Evolutionary conservation across 768 basidiomycete genomes (phyloP).

Genomic region (Xerocomus brunneocitrinus): DNA sequence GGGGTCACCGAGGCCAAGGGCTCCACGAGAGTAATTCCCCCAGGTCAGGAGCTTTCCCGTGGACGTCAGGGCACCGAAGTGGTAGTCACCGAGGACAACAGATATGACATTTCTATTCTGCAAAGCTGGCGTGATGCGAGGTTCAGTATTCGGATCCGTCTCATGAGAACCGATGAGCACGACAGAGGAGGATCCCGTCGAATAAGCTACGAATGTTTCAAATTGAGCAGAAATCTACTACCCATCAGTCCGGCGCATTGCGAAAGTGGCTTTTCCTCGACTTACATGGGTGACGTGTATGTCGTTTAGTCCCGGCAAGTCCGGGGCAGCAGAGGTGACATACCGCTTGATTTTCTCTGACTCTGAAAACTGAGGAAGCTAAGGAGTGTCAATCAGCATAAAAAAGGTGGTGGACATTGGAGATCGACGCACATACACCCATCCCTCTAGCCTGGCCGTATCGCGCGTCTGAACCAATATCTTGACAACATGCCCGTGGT

Average conservation of each 20-base stretch:
- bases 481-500: conserved; percentile 71
- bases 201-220: conserved; percentile 75
- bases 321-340: conserved; percentile 38
- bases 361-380: conserved; percentile 78
- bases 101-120: conserved; percentile 80
- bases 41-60: conserved; percentile 76
- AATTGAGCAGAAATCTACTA: conserved; percentile 81
- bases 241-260: conserved; percentile 1
- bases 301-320: conserved; percentile 37
- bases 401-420: neutral
- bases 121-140: conserved; percentile 65
- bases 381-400: neutral
- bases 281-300: conserved; percentile 78
- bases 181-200: conserved; percentile 63
- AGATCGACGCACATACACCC: conserved; percentile 66
- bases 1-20: conserved; percentile 84
- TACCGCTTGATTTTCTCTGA: conserved; percentile 44
- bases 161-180: conserved; percentile 65
- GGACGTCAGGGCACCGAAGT: conserved; percentile 79
- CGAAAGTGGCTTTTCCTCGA: conserved; percentile 1
- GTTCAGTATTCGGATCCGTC: conserved; percentile 41
- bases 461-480: conserved; percentile 46
- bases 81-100: conserved; percentile 89
- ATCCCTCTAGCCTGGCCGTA: conserved; percentile 37
- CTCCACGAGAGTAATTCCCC: conserved; percentile 74